Conservation (phyloP, 2,329 filamentous ascomycete genomes). For the Venturia effusa region DNA sequence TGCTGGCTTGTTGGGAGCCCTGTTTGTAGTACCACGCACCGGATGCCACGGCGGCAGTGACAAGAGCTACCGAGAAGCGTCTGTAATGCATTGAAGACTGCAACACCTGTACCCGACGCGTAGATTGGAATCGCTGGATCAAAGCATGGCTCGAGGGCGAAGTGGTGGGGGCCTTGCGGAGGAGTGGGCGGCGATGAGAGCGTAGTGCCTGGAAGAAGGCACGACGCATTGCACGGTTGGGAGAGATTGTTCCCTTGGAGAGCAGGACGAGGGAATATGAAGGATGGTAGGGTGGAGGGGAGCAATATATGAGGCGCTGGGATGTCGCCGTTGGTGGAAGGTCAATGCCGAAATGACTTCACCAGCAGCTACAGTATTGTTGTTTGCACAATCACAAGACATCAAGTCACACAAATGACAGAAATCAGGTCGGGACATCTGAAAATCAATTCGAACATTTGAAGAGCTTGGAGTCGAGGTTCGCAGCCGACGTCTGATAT, state of each 20-base stretch:
- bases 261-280: neutral
- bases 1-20: neutral
- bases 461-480: neutral
- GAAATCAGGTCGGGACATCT: neutral
- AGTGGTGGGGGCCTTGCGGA: conserved; percentile 43
- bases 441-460: neutral
- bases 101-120: conserved; percentile 27
- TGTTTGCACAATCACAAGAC: neutral
- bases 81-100: conserved; percentile 67
- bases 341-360: neutral
- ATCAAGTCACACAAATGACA: neutral
- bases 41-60: conserved; percentile 59
- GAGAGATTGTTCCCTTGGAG: neutral
- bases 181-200: conserved; percentile 51
- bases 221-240: conserved; percentile 54
- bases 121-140: neutral
- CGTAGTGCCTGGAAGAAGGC: conserved; percentile 57
- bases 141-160: conserved; percentile 8
- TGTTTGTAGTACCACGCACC: conserved; percentile 54
- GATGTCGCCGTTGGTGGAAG: neutral
- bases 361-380: neutral
- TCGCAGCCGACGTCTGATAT: neutral
- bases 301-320: neutral
- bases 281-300: neutral
- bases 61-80: conserved; percentile 53